Conservation (phyloP, 1,284 basidiomycete genomes). For the Malassezia slooffiae region DNA sequence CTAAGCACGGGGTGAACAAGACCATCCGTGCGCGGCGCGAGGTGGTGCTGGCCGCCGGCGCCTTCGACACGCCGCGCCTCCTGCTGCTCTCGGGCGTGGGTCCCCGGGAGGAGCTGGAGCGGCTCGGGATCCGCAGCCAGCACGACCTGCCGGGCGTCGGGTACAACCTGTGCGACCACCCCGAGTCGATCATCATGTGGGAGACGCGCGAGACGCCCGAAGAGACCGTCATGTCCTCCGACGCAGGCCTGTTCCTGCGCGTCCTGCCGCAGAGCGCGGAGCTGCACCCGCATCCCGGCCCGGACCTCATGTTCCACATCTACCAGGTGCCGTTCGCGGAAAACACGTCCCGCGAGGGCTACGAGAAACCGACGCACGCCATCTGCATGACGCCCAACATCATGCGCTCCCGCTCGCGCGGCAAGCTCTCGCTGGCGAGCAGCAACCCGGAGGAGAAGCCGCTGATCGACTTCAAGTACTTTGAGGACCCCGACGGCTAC, state of each 20-base stretch:
- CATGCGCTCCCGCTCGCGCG: constrained; percentile 48
- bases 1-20: constrained; percentile 31
- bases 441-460: constrained; percentile 49
- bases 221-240: constrained; percentile 47
- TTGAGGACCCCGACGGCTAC: constrained; percentile 50
- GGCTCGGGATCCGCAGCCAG: constrained; percentile 48
- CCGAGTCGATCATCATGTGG: constrained; percentile 46
- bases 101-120: constrained; percentile 48
- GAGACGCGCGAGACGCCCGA: constrained; percentile 40
- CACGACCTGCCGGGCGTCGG: constrained; percentile 52
- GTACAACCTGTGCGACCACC: constrained; percentile 53
- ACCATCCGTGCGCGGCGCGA: constrained; percentile 38
- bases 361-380: constrained; percentile 40
- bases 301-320: constrained; percentile 47
- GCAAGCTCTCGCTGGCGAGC: constrained; percentile 47
- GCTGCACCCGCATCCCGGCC: constrained; percentile 34
- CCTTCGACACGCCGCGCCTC: constrained; percentile 51
- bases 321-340: constrained; percentile 44
- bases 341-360: constrained; percentile 46
- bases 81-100: constrained; percentile 54
- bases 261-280: constrained; percentile 29
- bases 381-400: constrained; percentile 49
- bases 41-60: constrained; percentile 44
- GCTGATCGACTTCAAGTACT: constrained; percentile 52
- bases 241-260: constrained; percentile 45